Conservation (phyloP, 345 rosid genomes). For the Populus euphratica region DNA sequence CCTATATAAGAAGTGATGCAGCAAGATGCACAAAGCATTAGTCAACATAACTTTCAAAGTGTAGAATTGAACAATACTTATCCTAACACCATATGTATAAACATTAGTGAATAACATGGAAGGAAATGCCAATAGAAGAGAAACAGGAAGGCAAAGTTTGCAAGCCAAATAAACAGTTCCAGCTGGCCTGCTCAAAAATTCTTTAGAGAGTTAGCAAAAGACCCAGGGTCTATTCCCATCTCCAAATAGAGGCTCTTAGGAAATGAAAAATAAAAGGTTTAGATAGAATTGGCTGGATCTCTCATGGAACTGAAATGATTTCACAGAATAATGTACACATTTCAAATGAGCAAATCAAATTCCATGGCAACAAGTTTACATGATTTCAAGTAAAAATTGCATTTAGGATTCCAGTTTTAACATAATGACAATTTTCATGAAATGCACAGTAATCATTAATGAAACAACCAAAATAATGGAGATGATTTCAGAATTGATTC, state of each 20-base stretch:
- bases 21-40: constrained; percentile 3
- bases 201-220: not conserved
- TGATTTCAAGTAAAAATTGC: not conserved
- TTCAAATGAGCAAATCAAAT: not conserved
- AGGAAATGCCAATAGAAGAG: not conserved
- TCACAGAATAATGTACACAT: not conserved
- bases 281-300: not conserved
- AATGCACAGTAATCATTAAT: not conserved
- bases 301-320: not conserved
- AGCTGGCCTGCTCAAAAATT: not conserved
- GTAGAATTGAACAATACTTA: not conserved
- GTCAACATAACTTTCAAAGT: constrained; percentile 1
- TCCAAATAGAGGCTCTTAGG: too few relatives aligned
- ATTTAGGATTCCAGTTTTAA: not conserved
- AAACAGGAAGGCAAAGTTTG: not conserved
- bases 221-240: too few relatives aligned
- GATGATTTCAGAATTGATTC: not conserved
- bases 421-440: not conserved
- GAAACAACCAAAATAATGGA: not conserved
- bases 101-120: not conserved
- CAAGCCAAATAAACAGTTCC: too few relatives aligned
- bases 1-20: constrained; percentile 39
- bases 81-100: not conserved
- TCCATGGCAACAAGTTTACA: not conserved
- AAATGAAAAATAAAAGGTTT: not conserved